A percentile compares a stretch with the other conserved stretches of the same genome.
Conservation (phyloP, 2,329 filamentous ascomycete genomes). For the Ophioceras dolichostomum region DNA sequence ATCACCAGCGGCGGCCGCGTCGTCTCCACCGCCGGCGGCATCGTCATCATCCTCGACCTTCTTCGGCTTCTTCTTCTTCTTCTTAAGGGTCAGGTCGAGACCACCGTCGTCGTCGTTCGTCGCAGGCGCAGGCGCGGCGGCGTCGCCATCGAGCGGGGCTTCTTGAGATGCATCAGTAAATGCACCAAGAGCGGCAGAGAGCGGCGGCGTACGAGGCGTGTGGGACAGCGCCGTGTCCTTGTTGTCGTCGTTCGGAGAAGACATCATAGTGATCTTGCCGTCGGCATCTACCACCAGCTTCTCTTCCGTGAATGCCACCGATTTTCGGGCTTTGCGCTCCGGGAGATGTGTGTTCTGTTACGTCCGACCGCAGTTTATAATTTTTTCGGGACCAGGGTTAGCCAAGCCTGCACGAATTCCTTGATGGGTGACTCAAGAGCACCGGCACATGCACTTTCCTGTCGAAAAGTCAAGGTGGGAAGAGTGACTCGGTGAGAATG, state of each 20-base stretch:
- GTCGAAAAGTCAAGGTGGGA: too few species aligned
- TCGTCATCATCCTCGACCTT: slow-evolving; percentile 41
- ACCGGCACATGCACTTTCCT: too few species aligned
- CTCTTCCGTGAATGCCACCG: slow-evolving; percentile 84
- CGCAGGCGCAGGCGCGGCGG: slow-evolving; percentile 16
- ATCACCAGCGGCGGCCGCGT: slow-evolving; percentile 46
- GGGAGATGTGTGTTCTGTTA: slow-evolving; percentile 2
- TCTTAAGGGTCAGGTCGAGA: slow-evolving; percentile 57
- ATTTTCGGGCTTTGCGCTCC: slow-evolving; percentile 42
- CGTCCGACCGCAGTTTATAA: too few species aligned
- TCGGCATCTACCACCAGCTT: slow-evolving; percentile 80
- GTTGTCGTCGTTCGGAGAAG: slow-evolving; percentile 56
- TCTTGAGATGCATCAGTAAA: slow-evolving; percentile 39
- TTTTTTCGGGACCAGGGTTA: slow-evolving; percentile 2
- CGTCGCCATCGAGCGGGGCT: slow-evolving; percentile 13
- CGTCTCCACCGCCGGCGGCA: slow-evolving; percentile 32
- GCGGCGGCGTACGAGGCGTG: slow-evolving; percentile 52
- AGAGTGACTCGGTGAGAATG: too few species aligned
- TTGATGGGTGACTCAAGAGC: too few species aligned
- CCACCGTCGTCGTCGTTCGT: slow-evolving; percentile 41
- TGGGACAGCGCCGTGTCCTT: slow-evolving; percentile 77
- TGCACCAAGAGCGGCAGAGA: slow-evolving; percentile 39
- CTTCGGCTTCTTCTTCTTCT: slow-evolving; percentile 58
- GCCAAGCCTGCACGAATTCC: too few species aligned
- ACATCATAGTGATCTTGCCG: slow-evolving; percentile 69